A percentile compares a stretch with the other conserved stretches of the same genome.
phyloP scores from a whole-genome alignment of 2,329 filamentous ascomycete species.

The Alternaria incomplexa region DNA sequence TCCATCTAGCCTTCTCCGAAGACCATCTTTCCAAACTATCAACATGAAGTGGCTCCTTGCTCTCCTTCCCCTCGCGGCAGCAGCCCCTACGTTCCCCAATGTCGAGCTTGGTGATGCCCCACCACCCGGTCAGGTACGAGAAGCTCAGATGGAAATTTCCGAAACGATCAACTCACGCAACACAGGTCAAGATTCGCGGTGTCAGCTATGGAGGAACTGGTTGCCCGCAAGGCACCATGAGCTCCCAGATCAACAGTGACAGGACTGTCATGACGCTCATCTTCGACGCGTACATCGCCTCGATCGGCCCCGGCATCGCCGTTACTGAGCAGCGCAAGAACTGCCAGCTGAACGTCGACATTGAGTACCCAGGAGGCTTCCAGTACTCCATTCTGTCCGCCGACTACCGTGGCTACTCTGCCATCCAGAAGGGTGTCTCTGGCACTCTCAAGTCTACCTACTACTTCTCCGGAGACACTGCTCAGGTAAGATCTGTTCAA shows the following conservation, averaged over 20 bases:
- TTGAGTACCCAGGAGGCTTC: conserved; percentile 60
- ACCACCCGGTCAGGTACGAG: conserved; percentile 35
- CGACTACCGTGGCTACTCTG: conserved; percentile 60
- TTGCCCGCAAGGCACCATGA: conserved; percentile 54
- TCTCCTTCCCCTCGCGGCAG: conserved; percentile 43
- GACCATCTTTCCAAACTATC: conserved; percentile 22
- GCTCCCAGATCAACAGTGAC: conserved; percentile 52
- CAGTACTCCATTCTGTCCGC: conserved; percentile 61
- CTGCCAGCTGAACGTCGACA: conserved; percentile 61
- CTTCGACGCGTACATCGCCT: conserved; percentile 59
- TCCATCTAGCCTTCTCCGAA: conserved; percentile 16
- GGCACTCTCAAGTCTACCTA: conserved; percentile 61
- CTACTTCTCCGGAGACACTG: conserved; percentile 58
- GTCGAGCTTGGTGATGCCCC: conserved; percentile 35
- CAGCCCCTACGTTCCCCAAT: conserved; percentile 28
- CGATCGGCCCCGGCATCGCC: conserved; percentile 54
- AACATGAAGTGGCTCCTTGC: conserved; percentile 49
- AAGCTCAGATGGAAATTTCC: not conserved
- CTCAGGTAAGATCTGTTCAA: conserved; percentile 43
- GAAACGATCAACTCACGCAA: conserved; percentile 17
- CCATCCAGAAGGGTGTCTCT: conserved; percentile 54
- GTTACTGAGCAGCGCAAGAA: conserved; percentile 58
- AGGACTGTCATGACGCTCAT: conserved; percentile 58
- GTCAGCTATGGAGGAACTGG: conserved; percentile 57
- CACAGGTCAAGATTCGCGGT: conserved; percentile 50